A percentile compares a stretch with the other conserved stretches of the same genome.
These are phyloP conservation scores for Ustilago nuda DNA, from an alignment of 1,284 basidiomycete species.

Conservation along the genomic window DNA sequence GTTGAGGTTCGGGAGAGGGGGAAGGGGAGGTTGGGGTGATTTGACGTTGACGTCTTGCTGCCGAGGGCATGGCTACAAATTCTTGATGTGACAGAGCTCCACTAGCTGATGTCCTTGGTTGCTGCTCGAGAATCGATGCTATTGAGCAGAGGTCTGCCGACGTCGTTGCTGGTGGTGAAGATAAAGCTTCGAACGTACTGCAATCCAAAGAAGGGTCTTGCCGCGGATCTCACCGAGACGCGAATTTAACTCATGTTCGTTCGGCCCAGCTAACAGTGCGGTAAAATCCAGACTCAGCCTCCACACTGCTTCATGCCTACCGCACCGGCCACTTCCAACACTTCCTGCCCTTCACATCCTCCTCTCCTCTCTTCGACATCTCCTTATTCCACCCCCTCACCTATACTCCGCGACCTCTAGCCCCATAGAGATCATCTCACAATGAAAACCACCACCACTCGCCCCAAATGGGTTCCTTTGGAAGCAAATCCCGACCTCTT, in stretches of 20 bases:
- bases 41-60: conserved; percentile 31
- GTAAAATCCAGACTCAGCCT: not conserved
- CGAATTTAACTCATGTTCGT: conserved; percentile 3
- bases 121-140: not conserved
- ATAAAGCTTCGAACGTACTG: not conserved
- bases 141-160: not conserved
- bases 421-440: not conserved
- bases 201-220: not conserved
- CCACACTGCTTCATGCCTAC: not conserved
- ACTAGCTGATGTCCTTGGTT: not conserved
- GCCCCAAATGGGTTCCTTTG: conserved; percentile 65
- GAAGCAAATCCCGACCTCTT: conserved; percentile 69
- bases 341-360: not conserved
- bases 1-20: conserved; percentile 44
- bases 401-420: not conserved
- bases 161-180: not conserved
- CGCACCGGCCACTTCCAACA: conserved; percentile 8
- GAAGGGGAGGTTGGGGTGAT: conserved; percentile 53
- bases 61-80: conserved; percentile 22
- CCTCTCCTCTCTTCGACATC: not conserved
- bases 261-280: not conserved
- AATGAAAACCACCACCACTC: conserved; percentile 13
- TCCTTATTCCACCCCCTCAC: not conserved
- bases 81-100: not conserved
- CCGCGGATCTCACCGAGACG: not conserved